Percentiles rank a stretch among this genome's conserved stretches.
Conservation (phyloP, 1,139 yeast genomes). For the Blastobotrys aristatus region DNA sequence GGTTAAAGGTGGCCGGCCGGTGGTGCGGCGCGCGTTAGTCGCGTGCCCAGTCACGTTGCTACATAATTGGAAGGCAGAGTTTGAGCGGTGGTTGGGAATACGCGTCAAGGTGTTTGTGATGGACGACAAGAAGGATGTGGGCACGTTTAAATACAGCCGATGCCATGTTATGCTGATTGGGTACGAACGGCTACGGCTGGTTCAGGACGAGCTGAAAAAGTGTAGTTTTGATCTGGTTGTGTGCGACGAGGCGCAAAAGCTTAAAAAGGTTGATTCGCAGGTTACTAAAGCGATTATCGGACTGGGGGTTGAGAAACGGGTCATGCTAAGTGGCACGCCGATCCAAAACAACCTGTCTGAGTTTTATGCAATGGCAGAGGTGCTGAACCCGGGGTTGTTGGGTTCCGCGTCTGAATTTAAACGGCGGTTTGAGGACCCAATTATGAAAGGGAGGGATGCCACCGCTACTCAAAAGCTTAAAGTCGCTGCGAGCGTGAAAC, state of each 20-base stretch:
- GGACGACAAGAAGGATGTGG: slow-evolving; percentile 45
- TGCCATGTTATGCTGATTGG: slow-evolving; percentile 83
- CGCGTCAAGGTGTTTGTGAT: slow-evolving; percentile 42
- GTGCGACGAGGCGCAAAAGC: slow-evolving; percentile 93
- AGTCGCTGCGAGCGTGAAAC: slow-evolving; percentile 54
- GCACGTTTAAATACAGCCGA: slow-evolving; percentile 61
- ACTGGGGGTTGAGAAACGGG: slow-evolving; percentile 51
- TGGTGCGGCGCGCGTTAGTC: slow-evolving; percentile 57
- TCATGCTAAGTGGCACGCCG: slow-evolving; percentile 87
- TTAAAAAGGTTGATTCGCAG: slow-evolving; percentile 61
- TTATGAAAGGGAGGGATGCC: slow-evolving; percentile 66
- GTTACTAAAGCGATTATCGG: slow-evolving; percentile 57
- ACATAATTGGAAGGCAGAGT: slow-evolving; percentile 84
- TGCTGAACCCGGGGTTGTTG: slow-evolving; percentile 76
- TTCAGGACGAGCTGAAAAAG: slow-evolving; percentile 48
- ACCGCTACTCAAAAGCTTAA: slow-evolving; percentile 52
- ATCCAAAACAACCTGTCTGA: slow-evolving; percentile 88
- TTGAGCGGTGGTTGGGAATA: slow-evolving; percentile 76
- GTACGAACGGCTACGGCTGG: slow-evolving; percentile 68
- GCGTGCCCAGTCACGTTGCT: slow-evolving; percentile 92
- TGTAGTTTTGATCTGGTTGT: slow-evolving; percentile 65
- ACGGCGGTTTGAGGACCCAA: slow-evolving; percentile 63
- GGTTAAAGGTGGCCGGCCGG: slow-evolving; percentile 37
- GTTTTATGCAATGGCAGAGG: slow-evolving; percentile 74
- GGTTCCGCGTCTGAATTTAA: slow-evolving; percentile 65